Conservation (phyloP, 2,329 filamentous ascomycete species). For the Cytospora piceicola region DNA sequence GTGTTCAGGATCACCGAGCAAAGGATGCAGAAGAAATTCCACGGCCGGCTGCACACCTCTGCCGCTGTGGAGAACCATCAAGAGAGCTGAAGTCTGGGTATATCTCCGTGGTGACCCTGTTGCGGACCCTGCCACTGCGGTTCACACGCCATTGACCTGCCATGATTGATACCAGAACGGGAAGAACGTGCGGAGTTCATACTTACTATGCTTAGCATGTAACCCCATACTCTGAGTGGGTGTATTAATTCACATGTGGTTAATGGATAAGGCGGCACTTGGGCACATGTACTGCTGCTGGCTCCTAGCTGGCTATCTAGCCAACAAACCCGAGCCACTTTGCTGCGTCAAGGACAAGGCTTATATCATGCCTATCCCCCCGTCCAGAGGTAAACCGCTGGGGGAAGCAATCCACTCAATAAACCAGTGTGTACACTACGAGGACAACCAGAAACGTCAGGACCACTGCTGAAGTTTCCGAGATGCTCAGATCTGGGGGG, state of each 20-base stretch:
- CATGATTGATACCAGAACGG: not conserved
- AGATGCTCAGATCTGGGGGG: not conserved
- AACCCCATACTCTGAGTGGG: not conserved
- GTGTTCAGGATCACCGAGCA: conserved; percentile 52
- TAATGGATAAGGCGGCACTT: no score
- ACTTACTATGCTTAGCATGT: no score
- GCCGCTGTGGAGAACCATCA: not conserved
- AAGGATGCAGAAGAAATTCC: conserved; percentile 46
- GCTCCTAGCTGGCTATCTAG: no score
- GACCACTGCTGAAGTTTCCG: not conserved
- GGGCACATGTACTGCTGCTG: no score
- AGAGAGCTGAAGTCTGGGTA: not conserved
- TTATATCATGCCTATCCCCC: no score
- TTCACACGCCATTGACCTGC: not conserved
- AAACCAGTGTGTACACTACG: not conserved
- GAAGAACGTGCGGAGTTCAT: not conserved
- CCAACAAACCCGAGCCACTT: no score
- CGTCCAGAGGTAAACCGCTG: no score
- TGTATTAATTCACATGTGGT: no score
- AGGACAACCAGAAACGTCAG: not conserved
- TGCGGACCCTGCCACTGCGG: no score
- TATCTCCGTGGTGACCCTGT: not conserved
- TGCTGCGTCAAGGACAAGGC: no score
- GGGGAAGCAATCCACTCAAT: not conserved
- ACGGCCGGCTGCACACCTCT: conserved; percentile 37